Evolutionary conservation across 495 filamentous ascomycete genomes (phyloP).

Genomic region (Tuber borchii): DNA sequence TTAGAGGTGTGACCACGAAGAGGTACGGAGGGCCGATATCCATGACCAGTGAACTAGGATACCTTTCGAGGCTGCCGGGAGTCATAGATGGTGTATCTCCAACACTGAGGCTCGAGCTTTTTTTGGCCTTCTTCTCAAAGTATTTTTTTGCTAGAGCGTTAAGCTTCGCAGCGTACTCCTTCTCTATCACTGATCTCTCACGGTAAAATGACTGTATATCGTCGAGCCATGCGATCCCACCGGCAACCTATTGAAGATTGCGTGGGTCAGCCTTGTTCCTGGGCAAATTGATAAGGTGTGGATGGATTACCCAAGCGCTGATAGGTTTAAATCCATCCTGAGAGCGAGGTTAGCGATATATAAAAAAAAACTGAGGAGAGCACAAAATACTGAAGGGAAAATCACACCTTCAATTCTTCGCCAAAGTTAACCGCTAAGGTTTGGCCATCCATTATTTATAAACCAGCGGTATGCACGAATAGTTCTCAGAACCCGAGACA

Average conservation of each 20-base stretch:
- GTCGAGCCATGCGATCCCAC: constrained; percentile 88
- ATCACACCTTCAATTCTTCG: constrained; percentile 75
- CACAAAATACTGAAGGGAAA: constrained; percentile 17
- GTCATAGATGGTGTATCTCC: constrained; percentile 90
- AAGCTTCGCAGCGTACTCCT: constrained; percentile 87
- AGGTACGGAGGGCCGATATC: neutral
- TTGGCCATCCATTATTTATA: constrained; percentile 30
- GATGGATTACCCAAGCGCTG: constrained; percentile 68
- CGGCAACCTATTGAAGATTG: constrained; percentile 53
- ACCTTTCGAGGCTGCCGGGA: constrained; percentile 88
- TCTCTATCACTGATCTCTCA: constrained; percentile 86
- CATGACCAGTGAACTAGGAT: neutral
- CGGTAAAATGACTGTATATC: constrained; percentile 97
- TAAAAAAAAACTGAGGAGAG: constrained; percentile 1
- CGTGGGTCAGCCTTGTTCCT: constrained; percentile 26
- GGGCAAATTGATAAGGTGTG: constrained; percentile 28
- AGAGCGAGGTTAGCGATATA: constrained; percentile 18
- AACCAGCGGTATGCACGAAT: constrained; percentile 6
- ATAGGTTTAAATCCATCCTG: constrained; percentile 93
- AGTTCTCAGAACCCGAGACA: neutral
- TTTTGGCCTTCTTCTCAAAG: constrained; percentile 90
- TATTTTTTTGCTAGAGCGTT: constrained; percentile 85
- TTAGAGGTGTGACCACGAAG: neutral
- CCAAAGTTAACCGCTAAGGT: constrained; percentile 60
- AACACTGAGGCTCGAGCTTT: constrained; percentile 80